Conservation (phyloP, 164 flowering plant species). For the Protea cynaroides region DNA sequence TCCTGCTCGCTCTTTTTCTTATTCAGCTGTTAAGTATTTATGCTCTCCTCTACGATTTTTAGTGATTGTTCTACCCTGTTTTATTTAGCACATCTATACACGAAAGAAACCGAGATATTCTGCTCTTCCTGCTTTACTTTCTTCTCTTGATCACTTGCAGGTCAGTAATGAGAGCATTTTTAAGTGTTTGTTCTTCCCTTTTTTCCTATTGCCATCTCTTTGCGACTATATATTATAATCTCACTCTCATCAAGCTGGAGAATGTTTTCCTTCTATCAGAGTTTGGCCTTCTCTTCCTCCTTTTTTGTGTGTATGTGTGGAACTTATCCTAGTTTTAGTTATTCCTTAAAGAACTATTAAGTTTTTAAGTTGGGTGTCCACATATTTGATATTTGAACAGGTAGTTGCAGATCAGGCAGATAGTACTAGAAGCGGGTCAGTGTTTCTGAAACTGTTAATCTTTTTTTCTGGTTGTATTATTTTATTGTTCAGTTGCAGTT, state of each 20-base stretch:
- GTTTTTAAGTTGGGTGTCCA: not conserved
- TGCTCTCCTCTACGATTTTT: no score
- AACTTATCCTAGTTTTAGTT: no score
- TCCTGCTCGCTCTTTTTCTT: not conserved
- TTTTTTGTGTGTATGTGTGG: no score
- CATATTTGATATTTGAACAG: constrained; percentile 5
- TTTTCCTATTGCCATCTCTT: not conserved
- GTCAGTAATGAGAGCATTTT: not conserved
- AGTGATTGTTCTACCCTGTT: not conserved
- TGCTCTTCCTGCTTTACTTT: not conserved
- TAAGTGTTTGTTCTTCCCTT: not conserved
- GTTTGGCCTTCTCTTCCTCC: not conserved
- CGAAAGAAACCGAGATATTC: not conserved
- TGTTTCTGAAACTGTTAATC: not conserved
- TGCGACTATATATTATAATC: not conserved
- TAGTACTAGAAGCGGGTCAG: constrained; percentile 8
- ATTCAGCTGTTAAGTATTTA: not conserved
- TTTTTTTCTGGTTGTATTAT: not conserved
- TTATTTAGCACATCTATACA: not conserved
- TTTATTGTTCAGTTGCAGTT: not conserved
- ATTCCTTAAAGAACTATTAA: not conserved
- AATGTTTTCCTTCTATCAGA: not conserved
- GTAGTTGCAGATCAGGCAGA: constrained; percentile 6
- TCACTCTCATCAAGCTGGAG: not conserved
- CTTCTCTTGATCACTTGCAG: not conserved